Percentiles rank a stretch among this genome's conserved stretches.
Evolutionary conservation across 2,329 filamentous ascomycete genomes (phyloP).

Genomic region (Celoporthe dispersa): DNA sequence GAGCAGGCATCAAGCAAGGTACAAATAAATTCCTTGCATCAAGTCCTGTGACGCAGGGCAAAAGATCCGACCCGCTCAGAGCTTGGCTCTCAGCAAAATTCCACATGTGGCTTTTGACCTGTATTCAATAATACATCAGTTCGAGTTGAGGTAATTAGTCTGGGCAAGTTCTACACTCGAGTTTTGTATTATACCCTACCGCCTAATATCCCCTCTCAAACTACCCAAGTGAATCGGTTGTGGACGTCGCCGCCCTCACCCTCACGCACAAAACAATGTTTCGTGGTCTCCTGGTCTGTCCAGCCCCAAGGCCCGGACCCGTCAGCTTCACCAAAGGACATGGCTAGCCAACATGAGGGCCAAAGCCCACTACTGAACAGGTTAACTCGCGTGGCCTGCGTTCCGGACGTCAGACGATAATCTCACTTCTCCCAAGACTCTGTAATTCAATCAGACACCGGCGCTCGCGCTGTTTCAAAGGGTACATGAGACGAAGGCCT

Average conservation of each 20-base stretch:
- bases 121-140: neutral
- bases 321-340: neutral
- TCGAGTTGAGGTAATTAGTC: neutral
- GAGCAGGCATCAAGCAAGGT: neutral
- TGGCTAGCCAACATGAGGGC: neutral
- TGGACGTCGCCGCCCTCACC: neutral
- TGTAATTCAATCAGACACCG: neutral
- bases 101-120: neutral
- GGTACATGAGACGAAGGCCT: neutral
- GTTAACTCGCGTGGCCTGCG: neutral
- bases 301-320: neutral
- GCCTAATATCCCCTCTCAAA: no score
- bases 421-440: neutral
- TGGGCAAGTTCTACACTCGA: neutral
- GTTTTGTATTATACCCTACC: no score
- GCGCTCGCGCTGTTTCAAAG: neutral
- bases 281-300: neutral
- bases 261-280: neutral
- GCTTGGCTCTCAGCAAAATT: neutral
- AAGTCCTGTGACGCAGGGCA: neutral
- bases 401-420: neutral
- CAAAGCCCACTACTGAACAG: neutral
- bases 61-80: neutral
- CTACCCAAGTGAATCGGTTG: no score
- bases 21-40: neutral